Conservation (phyloP, 2,329 filamentous ascomycete genomes). For the Niveomyces coronatus region DNA sequence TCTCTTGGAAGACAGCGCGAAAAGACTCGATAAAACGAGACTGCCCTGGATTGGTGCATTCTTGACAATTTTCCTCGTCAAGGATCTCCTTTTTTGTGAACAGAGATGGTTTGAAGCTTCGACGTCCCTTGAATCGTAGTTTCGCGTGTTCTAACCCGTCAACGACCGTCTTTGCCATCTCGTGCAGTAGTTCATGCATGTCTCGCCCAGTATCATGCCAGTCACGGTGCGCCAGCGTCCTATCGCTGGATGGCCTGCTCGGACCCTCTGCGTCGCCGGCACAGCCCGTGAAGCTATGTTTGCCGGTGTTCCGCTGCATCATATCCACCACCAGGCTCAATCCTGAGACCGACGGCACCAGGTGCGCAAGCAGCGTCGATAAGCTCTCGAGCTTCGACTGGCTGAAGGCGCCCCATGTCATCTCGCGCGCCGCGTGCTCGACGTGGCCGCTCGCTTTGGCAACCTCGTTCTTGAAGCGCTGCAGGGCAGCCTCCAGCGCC, state of each 20-base stretch:
- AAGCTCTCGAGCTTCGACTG: conserved; percentile 4
- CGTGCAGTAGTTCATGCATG: neutral
- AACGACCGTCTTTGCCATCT: conserved; percentile 1
- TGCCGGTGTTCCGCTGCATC: conserved; percentile 10
- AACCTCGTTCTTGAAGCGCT: conserved; percentile 4
- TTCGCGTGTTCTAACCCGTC: conserved; percentile 2
- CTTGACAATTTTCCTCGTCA: neutral
- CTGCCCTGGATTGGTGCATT: neutral
- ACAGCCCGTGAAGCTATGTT: conserved; percentile 16
- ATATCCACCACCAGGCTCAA: conserved; percentile 6
- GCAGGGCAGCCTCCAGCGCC: conserved; percentile 1
- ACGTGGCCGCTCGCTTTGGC: conserved; percentile 5
- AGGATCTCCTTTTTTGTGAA: neutral
- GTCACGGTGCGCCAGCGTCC: too few species aligned
- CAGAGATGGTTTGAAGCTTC: neutral
- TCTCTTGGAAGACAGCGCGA: conserved; percentile 3
- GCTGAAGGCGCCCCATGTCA: conserved; percentile 4
- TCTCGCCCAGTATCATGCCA: conserved; percentile 1
- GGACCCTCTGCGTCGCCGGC: neutral
- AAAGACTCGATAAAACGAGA: neutral
- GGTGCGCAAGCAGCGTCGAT: conserved; percentile 1
- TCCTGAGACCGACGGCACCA: conserved; percentile 1
- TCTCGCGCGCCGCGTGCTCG: conserved; percentile 5
- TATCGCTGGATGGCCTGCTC: neutral
- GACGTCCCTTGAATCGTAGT: neutral